Base-by-base conservation (phyloP, 345 rosid genomes). In the Euphorbia peplus region DNA sequence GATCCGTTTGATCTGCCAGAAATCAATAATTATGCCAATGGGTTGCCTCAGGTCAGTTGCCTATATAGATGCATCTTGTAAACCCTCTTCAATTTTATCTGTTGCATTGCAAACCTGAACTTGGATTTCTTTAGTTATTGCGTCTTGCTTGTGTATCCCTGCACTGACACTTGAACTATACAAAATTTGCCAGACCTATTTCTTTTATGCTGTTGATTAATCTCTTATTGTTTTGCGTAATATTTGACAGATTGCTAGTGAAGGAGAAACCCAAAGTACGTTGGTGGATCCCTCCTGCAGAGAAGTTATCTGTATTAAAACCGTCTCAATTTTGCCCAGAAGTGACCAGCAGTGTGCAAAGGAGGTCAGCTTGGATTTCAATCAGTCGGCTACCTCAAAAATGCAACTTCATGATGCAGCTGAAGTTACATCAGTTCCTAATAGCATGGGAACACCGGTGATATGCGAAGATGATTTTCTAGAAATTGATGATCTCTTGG, bases 401-500 rank as follows among this genome's bases (percentile, higher is more conserved):
- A 26, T 75, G 74, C 85, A 68, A 64, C 63, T 32, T 6, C 46
- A 21, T 8, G 86, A 73, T 58, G 69, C 73, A 61, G 69, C 84
- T 46, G 95, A 78, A 73, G 77, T 76, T 32, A 73, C 79, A 18
- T 75, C 80, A 58, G 73, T 60, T 57, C 46, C 76, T 18, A 74
- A 73, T 21, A 69, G 64, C 22, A 29, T 12, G 46, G 69, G 19
- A 50, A 58, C 54, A 9, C 50, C 63, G 32, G 70, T 66, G 44
- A 3, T 64, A 15, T 50, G 16, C 4, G 87, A 63, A 64, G 84
- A 60, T 19, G 96, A 81, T 82, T 93, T 85, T 78, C 85, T 93
- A 76, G 97, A 90, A 81, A 84, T 90, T 3, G 84, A 86, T 75
- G 96, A 90, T 84, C 93, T 93, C 46, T 9, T 69, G 63, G 78